Percentiles rank a stretch among this genome's conserved stretches.
These are phyloP conservation scores for Xylariaceae sp. DNA, from an alignment of 2,329 filamentous ascomycete species.

Conservation along the genomic window DNA sequence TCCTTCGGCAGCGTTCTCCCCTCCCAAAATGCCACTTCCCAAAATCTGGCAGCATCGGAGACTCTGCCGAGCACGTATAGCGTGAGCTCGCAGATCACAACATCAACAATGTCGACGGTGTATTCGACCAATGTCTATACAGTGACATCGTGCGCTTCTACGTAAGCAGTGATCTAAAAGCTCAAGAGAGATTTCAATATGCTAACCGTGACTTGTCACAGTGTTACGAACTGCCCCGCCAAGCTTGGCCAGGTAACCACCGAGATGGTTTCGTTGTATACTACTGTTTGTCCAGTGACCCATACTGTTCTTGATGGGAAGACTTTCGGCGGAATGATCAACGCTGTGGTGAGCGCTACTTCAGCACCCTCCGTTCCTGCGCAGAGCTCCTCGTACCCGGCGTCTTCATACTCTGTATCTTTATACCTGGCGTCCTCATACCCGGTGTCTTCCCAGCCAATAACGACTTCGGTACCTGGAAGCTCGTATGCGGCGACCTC, in stretches of 20 bases:
- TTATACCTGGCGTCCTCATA: neutral
- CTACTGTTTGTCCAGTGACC: constrained; percentile 28
- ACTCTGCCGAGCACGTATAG: constrained; percentile 25
- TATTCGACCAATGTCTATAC: constrained; percentile 27
- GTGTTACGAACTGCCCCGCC: constrained; percentile 23
- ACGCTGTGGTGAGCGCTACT: constrained; percentile 4
- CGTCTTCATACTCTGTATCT: neutral
- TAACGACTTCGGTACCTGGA: neutral
- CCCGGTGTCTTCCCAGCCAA: neutral
- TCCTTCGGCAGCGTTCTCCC: constrained; percentile 8
- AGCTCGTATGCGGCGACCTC: neutral
- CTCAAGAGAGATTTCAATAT: too few species aligned
- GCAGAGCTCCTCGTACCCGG: neutral
- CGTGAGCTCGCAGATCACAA: constrained; percentile 24
- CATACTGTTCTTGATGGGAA: constrained; percentile 25
- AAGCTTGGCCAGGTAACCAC: constrained; percentile 23
- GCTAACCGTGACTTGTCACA: too few species aligned
- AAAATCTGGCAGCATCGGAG: constrained; percentile 4
- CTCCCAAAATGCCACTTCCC: constrained; percentile 5
- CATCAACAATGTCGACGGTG: constrained; percentile 23
- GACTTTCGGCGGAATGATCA: constrained; percentile 17
- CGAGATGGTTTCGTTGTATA: constrained; percentile 25
- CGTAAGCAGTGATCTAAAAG: too few species aligned
- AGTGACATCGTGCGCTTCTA: constrained; percentile 22
- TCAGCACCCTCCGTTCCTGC: constrained; percentile 1